phyloP scores from a whole-genome alignment of 495 filamentous ascomycete genomes.

The Pyrenula aspistea region DNA sequence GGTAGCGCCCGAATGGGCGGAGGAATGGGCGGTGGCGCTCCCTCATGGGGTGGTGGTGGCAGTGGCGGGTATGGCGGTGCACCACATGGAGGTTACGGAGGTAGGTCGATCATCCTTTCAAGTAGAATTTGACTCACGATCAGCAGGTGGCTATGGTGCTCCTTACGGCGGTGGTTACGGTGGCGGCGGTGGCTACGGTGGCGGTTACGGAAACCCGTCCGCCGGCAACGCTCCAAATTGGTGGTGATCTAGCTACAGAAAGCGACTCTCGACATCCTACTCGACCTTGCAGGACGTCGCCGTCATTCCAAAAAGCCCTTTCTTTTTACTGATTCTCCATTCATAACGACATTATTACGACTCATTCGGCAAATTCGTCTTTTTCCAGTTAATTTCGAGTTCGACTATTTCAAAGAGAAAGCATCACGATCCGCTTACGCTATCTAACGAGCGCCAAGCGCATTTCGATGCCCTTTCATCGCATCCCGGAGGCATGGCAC shows the following conservation, averaged over 20 bases:
- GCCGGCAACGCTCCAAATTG: constrained; percentile 71
- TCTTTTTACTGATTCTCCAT: constrained; percentile 26
- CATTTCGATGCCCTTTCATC: constrained; percentile 24
- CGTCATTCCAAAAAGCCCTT: constrained; percentile 32
- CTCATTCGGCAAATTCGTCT: constrained; percentile 30
- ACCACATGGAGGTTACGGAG: constrained; percentile 31
- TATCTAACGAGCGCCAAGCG: constrained; percentile 26
- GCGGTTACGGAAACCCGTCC: constrained; percentile 74
- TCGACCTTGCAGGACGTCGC: constrained; percentile 23
- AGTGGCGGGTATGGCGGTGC: constrained; percentile 39
- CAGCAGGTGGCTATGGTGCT: constrained; percentile 6
- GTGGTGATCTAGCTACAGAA: constrained; percentile 73
- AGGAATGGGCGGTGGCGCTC: constrained; percentile 27
- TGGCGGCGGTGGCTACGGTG: constrained; percentile 27
- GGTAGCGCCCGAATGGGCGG: constrained; percentile 28
- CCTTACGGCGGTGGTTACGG: constrained; percentile 20
- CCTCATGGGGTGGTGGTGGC: constrained; percentile 36
- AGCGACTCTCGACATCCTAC: not conserved
- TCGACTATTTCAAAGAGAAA: constrained; percentile 22
- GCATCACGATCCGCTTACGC: not conserved
- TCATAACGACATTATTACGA: constrained; percentile 34
- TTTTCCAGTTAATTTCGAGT: constrained; percentile 19
- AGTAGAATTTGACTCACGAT: constrained; percentile 12
- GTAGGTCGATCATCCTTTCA: not conserved
- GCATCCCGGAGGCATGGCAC: constrained; percentile 23